phyloP scores from a whole-genome alignment of 768 basidiomycete species.

The Dioszegia hungarica region DNA sequence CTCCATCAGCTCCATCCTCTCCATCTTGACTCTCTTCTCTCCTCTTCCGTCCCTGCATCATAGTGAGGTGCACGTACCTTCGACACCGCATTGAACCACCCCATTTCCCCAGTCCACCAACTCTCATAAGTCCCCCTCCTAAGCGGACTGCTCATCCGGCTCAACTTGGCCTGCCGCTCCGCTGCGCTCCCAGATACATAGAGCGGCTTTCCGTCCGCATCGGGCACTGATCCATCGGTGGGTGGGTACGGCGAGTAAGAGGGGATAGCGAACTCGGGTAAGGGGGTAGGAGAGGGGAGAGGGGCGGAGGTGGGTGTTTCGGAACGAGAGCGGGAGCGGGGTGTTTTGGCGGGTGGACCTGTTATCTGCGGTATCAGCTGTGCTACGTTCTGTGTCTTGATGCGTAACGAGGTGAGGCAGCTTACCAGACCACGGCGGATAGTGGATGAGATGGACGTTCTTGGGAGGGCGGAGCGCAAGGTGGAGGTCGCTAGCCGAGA shows the following conservation, averaged over 20 bases:
- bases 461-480: not conserved
- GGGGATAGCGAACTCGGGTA: constrained; percentile 15
- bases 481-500: not conserved
- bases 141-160: constrained; percentile 36
- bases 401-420: no score
- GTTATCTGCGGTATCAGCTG: constrained; percentile 30
- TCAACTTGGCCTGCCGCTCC: constrained; percentile 25
- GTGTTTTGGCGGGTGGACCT: constrained; percentile 31
- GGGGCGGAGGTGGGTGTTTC: constrained; percentile 32
- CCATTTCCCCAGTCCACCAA: constrained; percentile 42
- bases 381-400: no score
- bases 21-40: not conserved
- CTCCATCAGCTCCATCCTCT: not conserved
- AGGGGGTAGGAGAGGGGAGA: constrained; percentile 24
- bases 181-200: constrained; percentile 37
- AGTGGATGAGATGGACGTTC: not conserved
- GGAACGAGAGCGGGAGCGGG: constrained; percentile 9
- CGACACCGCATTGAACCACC: constrained; percentile 44
- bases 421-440: no score
- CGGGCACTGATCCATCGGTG: not conserved
- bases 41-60: not conserved
- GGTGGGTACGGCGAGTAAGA: not conserved
- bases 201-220: constrained; percentile 27
- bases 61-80: constrained; percentile 24
- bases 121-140: constrained; percentile 43